Percentiles rank a stretch among this genome's conserved stretches.
Conservation (phyloP, 495 filamentous ascomycete species). For the Aspergillus biplanus region DNA sequence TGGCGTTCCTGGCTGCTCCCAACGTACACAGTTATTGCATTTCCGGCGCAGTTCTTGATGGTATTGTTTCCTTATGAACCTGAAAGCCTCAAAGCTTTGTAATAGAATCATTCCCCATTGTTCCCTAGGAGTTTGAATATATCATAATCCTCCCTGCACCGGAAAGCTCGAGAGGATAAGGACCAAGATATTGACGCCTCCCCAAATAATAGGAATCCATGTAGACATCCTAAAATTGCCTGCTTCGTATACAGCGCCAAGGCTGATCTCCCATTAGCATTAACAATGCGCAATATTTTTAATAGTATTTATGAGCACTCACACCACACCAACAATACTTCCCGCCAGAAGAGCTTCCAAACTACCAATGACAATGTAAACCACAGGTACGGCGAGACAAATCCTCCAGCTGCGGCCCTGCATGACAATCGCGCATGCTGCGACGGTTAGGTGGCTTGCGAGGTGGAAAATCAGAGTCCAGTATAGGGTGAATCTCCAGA, state of each 20-base stretch:
- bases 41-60: conserved; percentile 1
- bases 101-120: conserved; percentile 1
- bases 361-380: conserved; percentile 75
- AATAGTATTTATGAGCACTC: conserved; percentile 38
- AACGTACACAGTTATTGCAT: not conserved
- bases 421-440: conserved; percentile 72
- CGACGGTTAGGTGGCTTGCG: conserved; percentile 54
- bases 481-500: conserved; percentile 88
- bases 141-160: conserved; percentile 89
- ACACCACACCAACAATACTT: conserved; percentile 89
- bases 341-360: conserved; percentile 85
- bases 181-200: conserved; percentile 86
- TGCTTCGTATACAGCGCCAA: conserved; percentile 84
- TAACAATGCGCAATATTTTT: not conserved
- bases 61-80: conserved; percentile 15
- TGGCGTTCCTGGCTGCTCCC: not conserved
- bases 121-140: not conserved
- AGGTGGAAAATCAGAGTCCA: conserved; percentile 72
- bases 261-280: conserved; percentile 50
- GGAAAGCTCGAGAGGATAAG: conserved; percentile 91
- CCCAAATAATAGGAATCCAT: conserved; percentile 96
- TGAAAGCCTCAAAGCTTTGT: not conserved
- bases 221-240: conserved; percentile 94
- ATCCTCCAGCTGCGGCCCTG: conserved; percentile 71
- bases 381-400: conserved; percentile 74